phyloP scores from a whole-genome alignment of 345 rosid species.

The rapeseed (Brassica napus) region DNA sequence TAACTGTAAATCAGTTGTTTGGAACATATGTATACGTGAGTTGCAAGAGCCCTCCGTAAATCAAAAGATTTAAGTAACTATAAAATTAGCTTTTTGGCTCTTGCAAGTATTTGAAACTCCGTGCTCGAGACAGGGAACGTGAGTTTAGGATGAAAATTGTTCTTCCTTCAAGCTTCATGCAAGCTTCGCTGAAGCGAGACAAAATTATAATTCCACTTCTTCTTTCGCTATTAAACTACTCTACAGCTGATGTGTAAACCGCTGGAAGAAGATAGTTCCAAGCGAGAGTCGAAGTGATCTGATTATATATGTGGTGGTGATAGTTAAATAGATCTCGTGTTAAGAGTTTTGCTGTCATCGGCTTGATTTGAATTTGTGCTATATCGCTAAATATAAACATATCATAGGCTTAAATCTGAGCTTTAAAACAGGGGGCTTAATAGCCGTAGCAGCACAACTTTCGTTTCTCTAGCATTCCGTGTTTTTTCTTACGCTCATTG shows the following conservation, averaged over 20 bases:
- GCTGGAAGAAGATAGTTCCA: not conserved
- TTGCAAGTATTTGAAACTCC: not conserved
- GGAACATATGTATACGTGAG: conserved; percentile 60
- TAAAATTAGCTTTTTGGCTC: conserved; percentile 36
- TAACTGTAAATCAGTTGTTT: not conserved
- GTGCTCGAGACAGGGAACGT: not conserved
- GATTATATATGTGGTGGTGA: no score
- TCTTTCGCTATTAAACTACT: not conserved
- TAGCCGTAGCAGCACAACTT: no score
- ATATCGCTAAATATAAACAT: no score
- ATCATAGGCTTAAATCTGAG: no score
- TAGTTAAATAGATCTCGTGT: no score
- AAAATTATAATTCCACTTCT: not conserved
- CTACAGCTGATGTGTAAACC: not conserved
- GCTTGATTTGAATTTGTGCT: no score
- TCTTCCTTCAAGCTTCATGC: not conserved
- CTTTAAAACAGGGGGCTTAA: no score
- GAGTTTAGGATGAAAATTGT: not conserved
- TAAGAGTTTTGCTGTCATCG: no score
- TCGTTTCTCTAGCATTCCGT: no score
- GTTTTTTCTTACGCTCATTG: no score
- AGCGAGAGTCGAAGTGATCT: not conserved
- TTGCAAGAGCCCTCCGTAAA: conserved; percentile 57
- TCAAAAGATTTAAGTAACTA: no score
- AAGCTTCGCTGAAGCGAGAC: not conserved